A percentile compares a stretch with the other conserved stretches of the same genome.
Conservation (phyloP, 805 yeast species). For the Henningerozyma blattae region DNA sequence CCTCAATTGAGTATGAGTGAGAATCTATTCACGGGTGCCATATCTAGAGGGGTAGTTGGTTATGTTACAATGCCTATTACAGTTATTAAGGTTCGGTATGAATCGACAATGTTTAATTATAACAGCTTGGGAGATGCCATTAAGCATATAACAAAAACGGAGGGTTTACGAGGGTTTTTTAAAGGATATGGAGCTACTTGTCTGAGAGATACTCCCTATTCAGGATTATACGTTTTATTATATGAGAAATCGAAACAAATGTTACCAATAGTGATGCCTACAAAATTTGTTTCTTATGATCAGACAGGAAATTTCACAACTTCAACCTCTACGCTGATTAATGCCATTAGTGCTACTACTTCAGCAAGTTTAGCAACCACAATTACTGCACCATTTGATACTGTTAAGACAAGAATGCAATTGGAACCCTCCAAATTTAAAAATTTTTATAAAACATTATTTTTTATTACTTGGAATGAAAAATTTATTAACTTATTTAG, state of each 20-base stretch:
- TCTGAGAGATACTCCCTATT: slow-evolving; percentile 89
- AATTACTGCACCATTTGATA: slow-evolving; percentile 89
- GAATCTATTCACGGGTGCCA: slow-evolving; percentile 66
- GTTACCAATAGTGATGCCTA: slow-evolving; percentile 33
- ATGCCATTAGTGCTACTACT: slow-evolving; percentile 60
- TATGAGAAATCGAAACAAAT: slow-evolving; percentile 64
- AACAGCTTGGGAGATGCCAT: slow-evolving; percentile 51
- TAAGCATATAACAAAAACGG: slow-evolving; percentile 37
- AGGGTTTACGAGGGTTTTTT: slow-evolving; percentile 62
- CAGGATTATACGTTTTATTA: slow-evolving; percentile 79
- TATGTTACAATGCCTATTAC: slow-evolving; percentile 90
- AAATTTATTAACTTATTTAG: slow-evolving; percentile 53
- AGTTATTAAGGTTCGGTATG: slow-evolving; percentile 77
- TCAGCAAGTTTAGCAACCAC: slow-evolving; percentile 78
- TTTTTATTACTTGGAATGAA: slow-evolving; percentile 31
- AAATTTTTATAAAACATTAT: slow-evolving; percentile 30
- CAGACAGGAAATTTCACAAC: slow-evolving; percentile 19
- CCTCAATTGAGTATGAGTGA: slow-evolving; percentile 63
- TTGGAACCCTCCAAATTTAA: slow-evolving; percentile 39
- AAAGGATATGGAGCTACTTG: slow-evolving; percentile 81
- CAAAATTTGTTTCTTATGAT: slow-evolving; percentile 7
- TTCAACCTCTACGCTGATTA: slow-evolving; percentile 43
- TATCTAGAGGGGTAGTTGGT: slow-evolving; percentile 75
- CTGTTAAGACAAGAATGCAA: slow-evolving; percentile 87
- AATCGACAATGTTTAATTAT: slow-evolving; percentile 67